Evolutionary conservation across 129 eudicot species (phyloP).

Genomic region (Kitagawia praeruptora): DNA sequence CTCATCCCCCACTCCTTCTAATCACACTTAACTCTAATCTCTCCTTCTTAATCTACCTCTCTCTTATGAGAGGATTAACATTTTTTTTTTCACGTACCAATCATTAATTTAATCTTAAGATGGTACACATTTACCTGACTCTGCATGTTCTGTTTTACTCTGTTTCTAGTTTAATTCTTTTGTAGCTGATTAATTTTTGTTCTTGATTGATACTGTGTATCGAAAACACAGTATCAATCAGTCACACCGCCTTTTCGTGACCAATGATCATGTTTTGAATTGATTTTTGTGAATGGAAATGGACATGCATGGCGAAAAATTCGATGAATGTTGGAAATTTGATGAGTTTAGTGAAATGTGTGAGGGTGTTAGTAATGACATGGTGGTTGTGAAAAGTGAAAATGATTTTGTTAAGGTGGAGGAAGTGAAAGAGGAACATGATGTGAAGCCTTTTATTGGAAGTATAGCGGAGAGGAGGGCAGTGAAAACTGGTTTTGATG

Average conservation of each 20-base stretch:
- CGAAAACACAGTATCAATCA: slow-evolving; percentile 39
- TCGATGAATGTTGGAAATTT: slow-evolving; percentile 34
- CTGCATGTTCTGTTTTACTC: neutral
- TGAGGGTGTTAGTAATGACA: slow-evolving; percentile 13
- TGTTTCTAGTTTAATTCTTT: neutral
- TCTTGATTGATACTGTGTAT: slow-evolving; percentile 7
- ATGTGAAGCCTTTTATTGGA: neutral
- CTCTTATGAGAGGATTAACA: neutral
- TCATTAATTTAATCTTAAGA: neutral
- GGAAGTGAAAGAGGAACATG: neutral
- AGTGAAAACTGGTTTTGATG: slow-evolving; percentile 35
- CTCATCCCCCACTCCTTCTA: slow-evolving; percentile 2
- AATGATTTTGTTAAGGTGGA: slow-evolving; percentile 16
- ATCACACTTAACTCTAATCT: neutral
- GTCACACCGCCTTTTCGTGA: neutral
- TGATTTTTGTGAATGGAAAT: slow-evolving; percentile 16
- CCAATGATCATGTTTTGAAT: slow-evolving; percentile 10
- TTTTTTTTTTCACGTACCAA: too few species aligned
- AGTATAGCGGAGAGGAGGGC: slow-evolving; percentile 49
- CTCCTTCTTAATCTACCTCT: neutral
- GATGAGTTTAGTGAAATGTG: slow-evolving; percentile 4
- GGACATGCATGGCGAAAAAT: slow-evolving; percentile 17
- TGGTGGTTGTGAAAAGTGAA: slow-evolving; percentile 10
- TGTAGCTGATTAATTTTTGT: neutral
- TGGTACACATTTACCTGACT: neutral